Evolutionary conservation across 2,329 filamentous ascomycete genomes (phyloP).

Genomic region (Tolypocladium inflatum): DNA sequence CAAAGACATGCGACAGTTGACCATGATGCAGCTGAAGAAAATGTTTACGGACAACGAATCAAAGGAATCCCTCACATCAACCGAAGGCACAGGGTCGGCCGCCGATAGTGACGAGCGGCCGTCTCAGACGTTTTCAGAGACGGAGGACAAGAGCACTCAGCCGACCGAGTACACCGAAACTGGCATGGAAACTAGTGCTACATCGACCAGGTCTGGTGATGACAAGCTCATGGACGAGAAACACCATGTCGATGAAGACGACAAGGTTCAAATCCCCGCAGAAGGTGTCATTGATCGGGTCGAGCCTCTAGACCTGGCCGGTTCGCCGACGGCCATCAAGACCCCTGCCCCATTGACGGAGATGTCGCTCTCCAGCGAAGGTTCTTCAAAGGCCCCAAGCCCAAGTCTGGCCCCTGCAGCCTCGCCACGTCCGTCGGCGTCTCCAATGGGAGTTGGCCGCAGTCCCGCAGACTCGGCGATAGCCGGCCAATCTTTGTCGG

Average conservation of each 20-base stretch:
- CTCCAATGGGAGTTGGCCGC: constrained; percentile 10
- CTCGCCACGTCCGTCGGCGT: constrained; percentile 9
- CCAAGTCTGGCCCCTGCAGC: not conserved
- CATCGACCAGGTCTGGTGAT: constrained; percentile 12
- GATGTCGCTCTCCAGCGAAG: not conserved
- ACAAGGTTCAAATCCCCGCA: constrained; percentile 17
- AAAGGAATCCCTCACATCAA: constrained; percentile 60
- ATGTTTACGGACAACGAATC: constrained; percentile 90
- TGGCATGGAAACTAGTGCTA: constrained; percentile 20
- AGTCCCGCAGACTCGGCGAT: constrained; percentile 9
- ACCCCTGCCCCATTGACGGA: constrained; percentile 5
- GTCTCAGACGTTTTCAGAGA: constrained; percentile 35
- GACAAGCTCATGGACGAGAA: constrained; percentile 11
- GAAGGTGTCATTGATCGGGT: constrained; percentile 34
- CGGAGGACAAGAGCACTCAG: constrained; percentile 37
- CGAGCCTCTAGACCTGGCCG: constrained; percentile 40
- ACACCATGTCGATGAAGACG: constrained; percentile 15
- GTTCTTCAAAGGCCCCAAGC: not conserved
- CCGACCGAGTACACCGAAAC: constrained; percentile 28
- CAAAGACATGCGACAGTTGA: constrained; percentile 88
- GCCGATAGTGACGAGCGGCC: constrained; percentile 39
- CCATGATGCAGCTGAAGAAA: constrained; percentile 85
- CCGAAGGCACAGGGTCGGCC: constrained; percentile 54
- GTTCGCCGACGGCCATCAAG: constrained; percentile 18
- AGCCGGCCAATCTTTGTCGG: constrained; percentile 23